Evolutionary conservation across 139 green algal species (phyloP), one percentile per base, ranked within the genome.

Genomic region (Coelastrella sp.): DNA sequence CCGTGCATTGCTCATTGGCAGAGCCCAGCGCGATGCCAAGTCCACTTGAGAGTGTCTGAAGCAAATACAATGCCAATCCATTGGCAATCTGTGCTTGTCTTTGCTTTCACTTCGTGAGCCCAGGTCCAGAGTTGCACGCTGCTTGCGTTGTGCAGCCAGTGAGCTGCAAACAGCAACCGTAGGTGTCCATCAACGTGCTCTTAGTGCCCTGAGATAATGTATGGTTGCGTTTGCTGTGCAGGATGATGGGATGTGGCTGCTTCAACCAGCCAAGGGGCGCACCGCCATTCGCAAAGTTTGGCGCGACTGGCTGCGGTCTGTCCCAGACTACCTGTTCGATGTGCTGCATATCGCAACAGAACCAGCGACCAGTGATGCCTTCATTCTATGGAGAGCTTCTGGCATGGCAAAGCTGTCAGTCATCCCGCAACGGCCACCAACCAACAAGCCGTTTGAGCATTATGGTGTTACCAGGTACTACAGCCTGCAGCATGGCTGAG

Each of bases 361-460:
- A 27, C 6, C 63, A 37, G 79, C 63, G 19, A 78, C 30, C 5
- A 67, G 21, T 9, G 43, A 77, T 57, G 79, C 38, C 17, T 85
- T 85, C 62, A 50, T 85, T 27, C 32, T 85, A 63, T 85, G 79
- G 79, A 45, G 79, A 3, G 79, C 63, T 5, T 35, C 8, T 35
- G 79, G 79, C 30, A 32, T 41, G 27, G 41, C 63, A 1, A 45
- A 66, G 32, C 79, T 85, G 27, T 72, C 79, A 32, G 4, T 67
- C 4, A 59, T 85, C 5, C 79, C 43, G 5, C 60, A 77, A 40
- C 63, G 79, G 17, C 79, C 79, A 21, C 66, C 79, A 1, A 78
- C 79, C 43, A 85, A 85, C 64, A 63, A 67, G 32, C 79, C 79
- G 1, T 85, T 85, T 85, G 79, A 85, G 79, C 62, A 76, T 63